Conservation (phyloP, 306 rosid species). For the Quercus engelmannii region DNA sequence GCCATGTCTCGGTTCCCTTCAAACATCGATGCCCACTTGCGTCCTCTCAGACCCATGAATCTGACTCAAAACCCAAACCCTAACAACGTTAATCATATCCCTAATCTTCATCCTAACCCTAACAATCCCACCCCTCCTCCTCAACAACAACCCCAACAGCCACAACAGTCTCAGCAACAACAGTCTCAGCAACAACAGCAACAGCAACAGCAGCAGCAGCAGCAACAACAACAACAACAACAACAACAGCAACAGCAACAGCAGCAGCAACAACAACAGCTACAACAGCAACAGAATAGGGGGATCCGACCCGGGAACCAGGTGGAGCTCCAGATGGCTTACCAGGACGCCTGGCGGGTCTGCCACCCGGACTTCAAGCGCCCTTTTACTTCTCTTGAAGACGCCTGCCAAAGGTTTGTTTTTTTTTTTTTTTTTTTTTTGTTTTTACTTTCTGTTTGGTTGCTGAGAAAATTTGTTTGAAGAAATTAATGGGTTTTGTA, state of each 20-base stretch:
- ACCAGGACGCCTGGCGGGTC: conserved; percentile 94
- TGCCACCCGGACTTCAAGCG: conserved; percentile 90
- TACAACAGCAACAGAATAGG: conserved; percentile 51
- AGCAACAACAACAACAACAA: conserved; percentile 22
- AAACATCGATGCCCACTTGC: conserved; percentile 86
- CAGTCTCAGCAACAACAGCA: conserved; percentile 14
- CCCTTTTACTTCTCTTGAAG: conserved; percentile 87
- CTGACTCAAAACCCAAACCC: conserved; percentile 39
- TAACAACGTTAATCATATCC: conserved; percentile 3
- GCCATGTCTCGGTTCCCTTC: conserved; percentile 93
- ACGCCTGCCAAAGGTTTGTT: conserved; percentile 82
- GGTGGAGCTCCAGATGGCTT: conserved; percentile 89
- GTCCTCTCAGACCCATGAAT: conserved; percentile 69
- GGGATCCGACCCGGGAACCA: conserved; percentile 69
- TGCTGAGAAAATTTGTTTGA: neutral
- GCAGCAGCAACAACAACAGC: conserved; percentile 18
- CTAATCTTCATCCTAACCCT: conserved; percentile 40
- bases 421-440: neutral
- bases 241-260: conserved; percentile 18
- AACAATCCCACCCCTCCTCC: conserved; percentile 33
- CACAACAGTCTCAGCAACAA: conserved; percentile 17
- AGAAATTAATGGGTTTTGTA: neutral
- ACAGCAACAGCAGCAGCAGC: conserved; percentile 10
- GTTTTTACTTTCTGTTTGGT: neutral
- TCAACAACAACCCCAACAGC: conserved; percentile 28